Conservation (phyloP, 106 monocot genomes). For the Dendrobium nobile region DNA sequence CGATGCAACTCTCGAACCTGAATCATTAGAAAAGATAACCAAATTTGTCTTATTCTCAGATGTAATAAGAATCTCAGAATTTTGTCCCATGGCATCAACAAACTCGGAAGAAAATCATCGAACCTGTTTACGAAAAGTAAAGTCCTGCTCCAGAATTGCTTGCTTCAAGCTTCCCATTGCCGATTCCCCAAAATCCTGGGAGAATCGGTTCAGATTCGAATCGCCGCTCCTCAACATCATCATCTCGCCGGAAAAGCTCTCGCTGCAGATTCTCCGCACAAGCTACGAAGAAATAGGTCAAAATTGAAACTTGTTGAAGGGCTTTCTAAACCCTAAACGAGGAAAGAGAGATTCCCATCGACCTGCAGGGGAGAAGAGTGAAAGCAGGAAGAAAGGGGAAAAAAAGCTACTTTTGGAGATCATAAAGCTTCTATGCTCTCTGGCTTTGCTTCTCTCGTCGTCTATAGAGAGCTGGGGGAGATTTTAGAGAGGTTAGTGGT, state of each 20-base stretch:
- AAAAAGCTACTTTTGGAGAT: background rate
- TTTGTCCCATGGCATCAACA: background rate
- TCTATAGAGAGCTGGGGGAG: no score
- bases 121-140: constrained; percentile 48
- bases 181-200: constrained; percentile 13
- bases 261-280: background rate
- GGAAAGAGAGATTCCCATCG: background rate
- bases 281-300: background rate
- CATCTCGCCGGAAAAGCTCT: background rate
- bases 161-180: constrained; percentile 41
- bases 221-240: constrained; percentile 18
- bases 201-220: constrained; percentile 22
- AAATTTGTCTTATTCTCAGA: background rate
- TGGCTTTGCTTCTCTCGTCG: background rate
- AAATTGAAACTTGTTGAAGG: no score
- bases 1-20: constrained; percentile 70
- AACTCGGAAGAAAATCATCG: background rate
- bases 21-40: background rate
- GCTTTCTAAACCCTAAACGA: no score
- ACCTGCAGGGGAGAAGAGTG: background rate
- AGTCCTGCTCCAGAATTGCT: constrained; percentile 52
- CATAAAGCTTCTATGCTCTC: background rate
- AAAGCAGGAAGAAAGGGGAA: no score
- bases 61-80: background rate
- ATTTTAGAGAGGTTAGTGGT: no score